Evolutionary conservation across 495 filamentous ascomycete species (phyloP), one percentile per base, ranked within the genome.

Genomic region (Penicillium dipodomyicola): DNA sequence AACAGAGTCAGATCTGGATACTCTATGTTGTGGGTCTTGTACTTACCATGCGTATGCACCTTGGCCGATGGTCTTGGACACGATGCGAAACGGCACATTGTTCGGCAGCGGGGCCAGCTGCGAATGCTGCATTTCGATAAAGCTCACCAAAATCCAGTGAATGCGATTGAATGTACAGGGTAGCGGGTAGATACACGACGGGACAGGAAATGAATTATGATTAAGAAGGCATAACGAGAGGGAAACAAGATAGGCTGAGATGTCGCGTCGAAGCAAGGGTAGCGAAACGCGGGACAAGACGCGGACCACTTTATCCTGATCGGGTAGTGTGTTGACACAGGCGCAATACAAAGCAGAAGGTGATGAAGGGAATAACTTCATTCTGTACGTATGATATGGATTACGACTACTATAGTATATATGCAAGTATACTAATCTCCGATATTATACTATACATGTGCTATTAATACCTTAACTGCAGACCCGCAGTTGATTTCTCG

Each of bases 41-140:
- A 76, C 87, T 73, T 72, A 97, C 94, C 90, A 96, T 64, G 94
- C 94, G 83, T 98, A 98, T 53, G 94, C 94, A 59, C 94, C 94
- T 71, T 89, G 84, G 42, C 94, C 94, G 62, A 98, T 96, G 37
- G 95, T 98, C 66, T 93, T 91, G 30, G 92, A 96, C 63, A 98
- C 83, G 68, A 98, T 87, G 54, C 94, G 85, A 72, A 98, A 98
- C 27, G 95, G 95, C 41, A 98, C 79, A 62, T 96, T 83, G 58
- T 65, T 80, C 37, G 94, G 94, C 43, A 97, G 80, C 57, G 92
- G 92, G 62, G 91, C 91, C 48, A 91, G 74, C 75, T 98, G 94
- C 55, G 90, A 94, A 80, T 96, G 88, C 42, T 80, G 74, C 72
- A 82, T 81, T 55, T 75, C 58, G 32, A 41, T 40, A 35, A 49